Evolutionary conservation across 2,329 filamentous ascomycete genomes (phyloP), one percentile per base, ranked within the genome.

Genomic region (Penicillium griseofulvum): DNA sequence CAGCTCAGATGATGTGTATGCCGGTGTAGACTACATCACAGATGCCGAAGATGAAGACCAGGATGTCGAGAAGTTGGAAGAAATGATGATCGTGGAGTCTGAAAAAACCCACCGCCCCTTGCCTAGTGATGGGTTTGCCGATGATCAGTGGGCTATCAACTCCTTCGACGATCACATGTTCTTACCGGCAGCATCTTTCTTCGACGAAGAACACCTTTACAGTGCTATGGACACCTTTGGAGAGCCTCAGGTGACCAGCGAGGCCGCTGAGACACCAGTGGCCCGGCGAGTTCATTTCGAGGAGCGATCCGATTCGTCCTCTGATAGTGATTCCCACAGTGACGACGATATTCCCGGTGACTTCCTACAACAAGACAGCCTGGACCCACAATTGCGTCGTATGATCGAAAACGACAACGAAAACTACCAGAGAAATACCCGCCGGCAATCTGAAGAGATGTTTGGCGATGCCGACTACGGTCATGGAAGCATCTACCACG

Each of bases 11-110:
- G 88, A 91, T 66, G 84, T 87, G 53, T 91, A 91, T 71, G 88
- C 86, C 1, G 88, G 81, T 36, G 87, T 95, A 56, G 89, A 93
- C 68, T 84, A 91, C 48, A 87, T 95, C 57, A 89, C 84, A 63
- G 89, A 92, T 65, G 87, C 85, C 11, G 89, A 92, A 59, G 87
- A 90, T 60, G 89, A 93, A 71, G 87, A 93, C 72, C 84, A 89
- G 61, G 84, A 89, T 80, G 84, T 93, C 53, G 83, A 88, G 68
- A 84, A 86, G 80, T 82, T 85, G 78, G 90, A 94, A 82, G 89
- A 91, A 77, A 81, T 86, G 71, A 84, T 87, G 64, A 90, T 92
- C 59, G 78, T 89, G 34, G 70, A 74, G 48, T 75, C 73, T 7
- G 74, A 76, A 52, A 68, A 70, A 54, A 70, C 73, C 39, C 64